Evolutionary conservation across 257 asterid species (phyloP), one percentile per base, ranked within the genome.

Genomic region (Craterostigma plantagineum): DNA sequence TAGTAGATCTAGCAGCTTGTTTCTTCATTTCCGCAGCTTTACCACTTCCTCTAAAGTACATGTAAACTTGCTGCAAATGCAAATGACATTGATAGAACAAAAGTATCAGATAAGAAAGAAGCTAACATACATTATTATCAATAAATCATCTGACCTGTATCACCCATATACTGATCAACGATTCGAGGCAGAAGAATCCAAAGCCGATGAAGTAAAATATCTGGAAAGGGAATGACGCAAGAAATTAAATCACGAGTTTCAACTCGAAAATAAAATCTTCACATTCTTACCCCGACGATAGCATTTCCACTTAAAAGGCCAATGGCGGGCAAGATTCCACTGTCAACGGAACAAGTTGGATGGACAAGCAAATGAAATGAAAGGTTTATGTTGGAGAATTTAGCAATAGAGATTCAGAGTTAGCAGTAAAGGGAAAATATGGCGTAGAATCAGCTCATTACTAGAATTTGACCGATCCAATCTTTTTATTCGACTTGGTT

Each of bases 111-210:
- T 45, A 42, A 35, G 10, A 11, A 38, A 10, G 23, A 11, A 50
- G 10, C 10, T 3, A 33, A 18, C 9, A 13, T 8, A 18, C 30
- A 52, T n/a, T n/a, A 39, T 3, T 12, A 18, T 43, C 48, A 35
- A n/a, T 46, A 14, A 17, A 14, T 34, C 35, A 8, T 9, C 42
- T 18, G 17, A 77, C 95, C 95, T 83, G 95, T 63, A 83, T 79
- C 60, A 83, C 93, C 95, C 95, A 83, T 43, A 83, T 56, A 73
- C 95, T 83, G 37, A 83, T 60, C 68, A 83, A 17, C 34, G 93
- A 54, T 56, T 79, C 95, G 10, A 79, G 14, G 55, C 66, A 47
- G 41, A 79, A 83, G 33, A 71, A 47, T 38, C 55, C 68, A 56
- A 77, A 77, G 45, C 95, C 95, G 18, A 83, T 38, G 8, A 83